Conservation (phyloP, 169 alveolate genomes). For the Plasmodium inui region DNA sequence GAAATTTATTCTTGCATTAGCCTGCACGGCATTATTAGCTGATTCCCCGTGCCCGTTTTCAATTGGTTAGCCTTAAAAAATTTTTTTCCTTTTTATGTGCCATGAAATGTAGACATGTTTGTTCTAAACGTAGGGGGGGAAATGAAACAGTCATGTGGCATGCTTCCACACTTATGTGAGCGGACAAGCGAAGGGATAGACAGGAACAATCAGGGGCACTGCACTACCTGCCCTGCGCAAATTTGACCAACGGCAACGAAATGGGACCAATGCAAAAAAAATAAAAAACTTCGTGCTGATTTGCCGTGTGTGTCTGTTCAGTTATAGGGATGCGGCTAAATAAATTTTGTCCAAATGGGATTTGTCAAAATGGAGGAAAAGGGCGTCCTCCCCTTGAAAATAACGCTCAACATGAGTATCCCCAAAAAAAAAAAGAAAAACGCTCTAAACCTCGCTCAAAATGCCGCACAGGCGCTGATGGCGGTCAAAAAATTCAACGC, state of each 20-base stretch:
- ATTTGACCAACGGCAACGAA: not conserved
- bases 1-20: slow-evolving; percentile 38
- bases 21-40: slow-evolving; percentile 28
- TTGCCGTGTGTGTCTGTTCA: not conserved
- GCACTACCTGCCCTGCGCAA: not conserved
- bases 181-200: not conserved
- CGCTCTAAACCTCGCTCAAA: not conserved
- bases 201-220: not conserved
- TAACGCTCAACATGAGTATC: not conserved
- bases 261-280: not conserved
- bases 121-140: not conserved
- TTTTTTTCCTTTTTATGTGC: not conserved
- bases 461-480: not conserved
- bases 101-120: not conserved
- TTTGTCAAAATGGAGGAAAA: not conserved
- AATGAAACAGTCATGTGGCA: not conserved
- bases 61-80: not conserved
- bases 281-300: not conserved
- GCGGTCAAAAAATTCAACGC: not conserved
- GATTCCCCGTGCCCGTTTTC: not conserved
- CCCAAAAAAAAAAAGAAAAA: too few relatives aligned
- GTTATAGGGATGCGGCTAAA: not conserved
- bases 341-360: too few relatives aligned
- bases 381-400: not conserved
- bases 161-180: not conserved